phyloP scores from a whole-genome alignment of 148 eudicot genomes.

The Nyssa sinensis region DNA sequence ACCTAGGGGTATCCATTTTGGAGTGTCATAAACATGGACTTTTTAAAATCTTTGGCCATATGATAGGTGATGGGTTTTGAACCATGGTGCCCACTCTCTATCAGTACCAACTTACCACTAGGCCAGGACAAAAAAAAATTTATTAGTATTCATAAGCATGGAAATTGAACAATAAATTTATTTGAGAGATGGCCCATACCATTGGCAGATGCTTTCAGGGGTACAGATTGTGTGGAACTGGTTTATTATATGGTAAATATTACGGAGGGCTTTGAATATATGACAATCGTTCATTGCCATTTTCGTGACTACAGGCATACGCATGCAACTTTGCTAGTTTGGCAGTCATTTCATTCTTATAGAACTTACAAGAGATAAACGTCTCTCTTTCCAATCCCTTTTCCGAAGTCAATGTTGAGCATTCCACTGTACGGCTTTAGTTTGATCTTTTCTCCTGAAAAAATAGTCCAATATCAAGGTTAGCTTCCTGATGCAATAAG shows the following conservation, averaged over 20 bases:
- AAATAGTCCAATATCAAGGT: slow-evolving; percentile 10
- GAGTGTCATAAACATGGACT: background rate
- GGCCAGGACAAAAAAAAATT: too few relatives aligned
- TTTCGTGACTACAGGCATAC: background rate
- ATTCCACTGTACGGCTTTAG: slow-evolving; percentile 93
- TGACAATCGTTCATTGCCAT: background rate
- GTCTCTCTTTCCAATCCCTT: slow-evolving; percentile 75
- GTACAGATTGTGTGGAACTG: background rate
- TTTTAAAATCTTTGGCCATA: too few relatives aligned
- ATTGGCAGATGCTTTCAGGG: background rate
- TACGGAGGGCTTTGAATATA: background rate
- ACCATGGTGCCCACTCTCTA: too few relatives aligned
- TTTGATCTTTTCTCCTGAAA: slow-evolving; percentile 71
- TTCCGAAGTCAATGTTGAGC: slow-evolving; percentile 86
- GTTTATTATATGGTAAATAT: too few relatives aligned
- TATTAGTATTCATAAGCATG: background rate
- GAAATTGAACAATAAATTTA: background rate
- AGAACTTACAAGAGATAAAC: slow-evolving; percentile 88
- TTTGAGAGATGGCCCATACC: background rate
- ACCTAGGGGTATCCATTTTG: background rate
- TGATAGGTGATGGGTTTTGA: too few relatives aligned
- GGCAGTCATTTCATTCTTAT: background rate
- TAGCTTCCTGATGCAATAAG: slow-evolving; percentile 12
- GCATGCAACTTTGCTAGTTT: background rate
- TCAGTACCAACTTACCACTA: too few relatives aligned